phyloP scores from a whole-genome alignment of 2,329 filamentous ascomycete genomes.

The Alternaria novae-zelandiae region DNA sequence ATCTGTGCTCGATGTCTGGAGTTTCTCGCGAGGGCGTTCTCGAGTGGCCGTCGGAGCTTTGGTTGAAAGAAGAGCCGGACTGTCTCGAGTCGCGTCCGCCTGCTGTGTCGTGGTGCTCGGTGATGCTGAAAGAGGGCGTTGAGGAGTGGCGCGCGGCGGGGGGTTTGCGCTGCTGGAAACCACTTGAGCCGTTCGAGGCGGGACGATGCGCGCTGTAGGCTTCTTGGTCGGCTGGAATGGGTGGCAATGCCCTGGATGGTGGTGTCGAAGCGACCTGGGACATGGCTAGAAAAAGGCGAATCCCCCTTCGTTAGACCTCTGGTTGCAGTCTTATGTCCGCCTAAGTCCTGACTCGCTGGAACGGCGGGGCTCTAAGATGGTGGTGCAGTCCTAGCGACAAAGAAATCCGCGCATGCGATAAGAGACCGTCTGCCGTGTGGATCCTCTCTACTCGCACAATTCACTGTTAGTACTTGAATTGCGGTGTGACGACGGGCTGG shows the following conservation, averaged over 20 bases:
- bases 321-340: constrained; percentile 13
- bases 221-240: constrained; percentile 30
- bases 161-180: constrained; percentile 35
- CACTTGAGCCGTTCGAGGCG: constrained; percentile 27
- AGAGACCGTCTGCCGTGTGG: background rate
- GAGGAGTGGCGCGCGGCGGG: constrained; percentile 24
- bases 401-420: constrained; percentile 1
- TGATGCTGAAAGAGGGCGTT: constrained; percentile 42
- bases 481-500: constrained; percentile 18
- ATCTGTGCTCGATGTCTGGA: constrained; percentile 31
- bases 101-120: constrained; percentile 38
- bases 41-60: constrained; percentile 44
- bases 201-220: constrained; percentile 12
- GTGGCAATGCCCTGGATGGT: constrained; percentile 33
- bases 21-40: constrained; percentile 45
- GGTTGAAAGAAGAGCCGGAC: constrained; percentile 41
- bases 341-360: constrained; percentile 22
- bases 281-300: constrained; percentile 30
- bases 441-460: background rate
- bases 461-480: constrained; percentile 18
- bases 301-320: constrained; percentile 6
- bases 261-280: constrained; percentile 28
- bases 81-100: constrained; percentile 42
- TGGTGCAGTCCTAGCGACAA: constrained; percentile 2
- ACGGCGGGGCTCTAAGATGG: constrained; percentile 17